Conservation (phyloP, 1,284 basidiomycete genomes). For the Pseudozyma sp. region DNA sequence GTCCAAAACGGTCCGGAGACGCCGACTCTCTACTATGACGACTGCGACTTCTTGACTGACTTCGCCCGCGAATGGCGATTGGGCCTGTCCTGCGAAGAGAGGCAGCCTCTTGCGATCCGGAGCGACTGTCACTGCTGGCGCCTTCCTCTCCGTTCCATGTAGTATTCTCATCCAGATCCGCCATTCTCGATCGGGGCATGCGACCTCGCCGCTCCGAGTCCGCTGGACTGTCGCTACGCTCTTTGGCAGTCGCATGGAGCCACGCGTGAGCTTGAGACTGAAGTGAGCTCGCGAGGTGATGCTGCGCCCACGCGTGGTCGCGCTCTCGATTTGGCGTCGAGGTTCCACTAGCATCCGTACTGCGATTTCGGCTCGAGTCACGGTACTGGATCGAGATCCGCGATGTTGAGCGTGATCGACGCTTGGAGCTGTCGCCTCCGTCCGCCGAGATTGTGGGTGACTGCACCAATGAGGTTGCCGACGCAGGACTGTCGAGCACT, state of each 20-base stretch:
- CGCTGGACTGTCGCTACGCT: slow-evolving; percentile 47
- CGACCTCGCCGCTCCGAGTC: slow-evolving; percentile 48
- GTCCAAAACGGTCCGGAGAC: slow-evolving; percentile 35
- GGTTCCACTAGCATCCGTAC: slow-evolving; percentile 36
- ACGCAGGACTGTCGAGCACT: slow-evolving; percentile 22
- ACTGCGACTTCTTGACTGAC: slow-evolving; percentile 49
- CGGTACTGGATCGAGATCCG: slow-evolving; percentile 34
- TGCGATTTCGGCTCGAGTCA: slow-evolving; percentile 41
- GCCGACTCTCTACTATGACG: slow-evolving; percentile 40
- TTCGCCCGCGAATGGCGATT: slow-evolving; percentile 40
- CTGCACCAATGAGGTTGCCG: slow-evolving; percentile 12
- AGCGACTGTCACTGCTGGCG: slow-evolving; percentile 23
- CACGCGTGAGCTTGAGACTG: slow-evolving; percentile 21
- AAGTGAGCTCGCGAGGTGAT: slow-evolving; percentile 24
- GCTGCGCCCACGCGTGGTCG: slow-evolving; percentile 29
- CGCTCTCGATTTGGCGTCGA: slow-evolving; percentile 46
- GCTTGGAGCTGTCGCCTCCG: slow-evolving; percentile 13
- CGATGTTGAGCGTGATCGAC: slow-evolving; percentile 42
- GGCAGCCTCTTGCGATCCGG: slow-evolving; percentile 9
- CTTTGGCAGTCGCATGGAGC: slow-evolving; percentile 13
- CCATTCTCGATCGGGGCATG: slow-evolving; percentile 39
- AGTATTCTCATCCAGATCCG: slow-evolving; percentile 50
- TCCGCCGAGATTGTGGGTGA: slow-evolving; percentile 22
- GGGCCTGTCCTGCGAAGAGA: slow-evolving; percentile 21
- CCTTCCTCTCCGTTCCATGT: slow-evolving; percentile 45